Percentiles rank a stretch among this genome's conserved stretches.
phyloP scores from a whole-genome alignment of 768 basidiomycete species.

The Crassisporium funariophilum region DNA sequence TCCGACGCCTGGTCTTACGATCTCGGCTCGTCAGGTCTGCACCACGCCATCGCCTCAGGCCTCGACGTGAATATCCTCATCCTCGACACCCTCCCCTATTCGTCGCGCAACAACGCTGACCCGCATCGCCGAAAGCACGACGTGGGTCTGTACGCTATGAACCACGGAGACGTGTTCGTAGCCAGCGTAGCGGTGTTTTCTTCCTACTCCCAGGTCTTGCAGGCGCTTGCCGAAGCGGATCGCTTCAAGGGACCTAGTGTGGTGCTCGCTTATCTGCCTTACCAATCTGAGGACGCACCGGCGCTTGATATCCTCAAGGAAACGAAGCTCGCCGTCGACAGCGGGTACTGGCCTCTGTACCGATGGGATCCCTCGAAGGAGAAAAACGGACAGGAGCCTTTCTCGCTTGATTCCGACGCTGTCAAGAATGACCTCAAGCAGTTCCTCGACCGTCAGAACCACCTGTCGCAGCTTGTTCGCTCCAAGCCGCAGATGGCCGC shows the following conservation, averaged over 20 bases:
- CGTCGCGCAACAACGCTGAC: slow-evolving; percentile 68
- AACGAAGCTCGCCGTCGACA: slow-evolving; percentile 94
- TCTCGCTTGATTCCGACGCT: slow-evolving; percentile 89
- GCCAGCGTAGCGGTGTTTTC: slow-evolving; percentile 95
- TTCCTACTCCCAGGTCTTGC: slow-evolving; percentile 92
- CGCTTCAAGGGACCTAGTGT: slow-evolving; percentile 87
- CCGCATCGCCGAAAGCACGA: slow-evolving; percentile 89
- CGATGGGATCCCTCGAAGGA: slow-evolving; percentile 95
- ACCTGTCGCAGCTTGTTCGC: slow-evolving; percentile 89
- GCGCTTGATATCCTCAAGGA: slow-evolving; percentile 94
- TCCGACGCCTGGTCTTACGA: slow-evolving; percentile 99
- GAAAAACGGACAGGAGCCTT: slow-evolving; percentile 73
- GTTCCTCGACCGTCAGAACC: slow-evolving; percentile 96
- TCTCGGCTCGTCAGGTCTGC: slow-evolving; percentile 91
- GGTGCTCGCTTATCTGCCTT: slow-evolving; percentile 93
- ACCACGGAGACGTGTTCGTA: slow-evolving; percentile 95
- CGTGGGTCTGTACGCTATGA: slow-evolving; percentile 97
- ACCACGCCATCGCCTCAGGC: slow-evolving; percentile 90
- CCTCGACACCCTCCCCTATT: slow-evolving; percentile 91
- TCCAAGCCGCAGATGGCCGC: slow-evolving; percentile 79
- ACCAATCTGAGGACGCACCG: slow-evolving; percentile 70
- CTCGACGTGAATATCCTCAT: slow-evolving; percentile 95
- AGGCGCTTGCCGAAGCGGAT: slow-evolving; percentile 90
- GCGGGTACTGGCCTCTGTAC: slow-evolving; percentile 98
- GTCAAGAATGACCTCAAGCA: slow-evolving; percentile 92